Conservation (phyloP, 768 basidiomycete species). For the Boletus pseudopeckii region DNA sequence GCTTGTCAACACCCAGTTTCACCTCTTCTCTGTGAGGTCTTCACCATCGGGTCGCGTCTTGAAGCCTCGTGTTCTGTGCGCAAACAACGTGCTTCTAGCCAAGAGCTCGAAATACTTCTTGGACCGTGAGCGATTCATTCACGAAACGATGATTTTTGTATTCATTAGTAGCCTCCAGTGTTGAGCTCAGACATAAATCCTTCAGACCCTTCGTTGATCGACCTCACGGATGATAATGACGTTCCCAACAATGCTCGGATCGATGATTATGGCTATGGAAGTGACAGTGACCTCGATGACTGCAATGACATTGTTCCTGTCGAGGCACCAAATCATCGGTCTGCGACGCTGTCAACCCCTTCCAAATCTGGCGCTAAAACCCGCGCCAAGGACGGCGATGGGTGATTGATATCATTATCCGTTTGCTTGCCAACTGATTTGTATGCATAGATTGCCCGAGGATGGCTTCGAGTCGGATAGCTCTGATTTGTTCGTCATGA, state of each 20-base stretch:
- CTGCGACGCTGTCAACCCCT: not conserved
- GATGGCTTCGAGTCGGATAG: slow-evolving; percentile 11
- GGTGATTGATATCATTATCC: not conserved
- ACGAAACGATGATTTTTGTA: not conserved
- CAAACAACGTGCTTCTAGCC: slow-evolving; percentile 27
- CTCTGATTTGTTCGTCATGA: slow-evolving; percentile 20
- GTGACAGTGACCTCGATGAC: slow-evolving; percentile 37
- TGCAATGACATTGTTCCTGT: slow-evolving; percentile 4
- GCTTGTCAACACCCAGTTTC: slow-evolving; percentile 31
- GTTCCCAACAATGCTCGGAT: slow-evolving; percentile 6
- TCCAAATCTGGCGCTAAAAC: not conserved
- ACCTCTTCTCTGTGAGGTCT: slow-evolving; percentile 27
- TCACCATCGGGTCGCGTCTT: slow-evolving; percentile 3
- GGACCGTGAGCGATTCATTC: slow-evolving; percentile 14
- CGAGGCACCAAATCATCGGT: not conserved
- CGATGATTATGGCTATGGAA: slow-evolving; percentile 30
- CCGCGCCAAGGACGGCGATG: slow-evolving; percentile 2
- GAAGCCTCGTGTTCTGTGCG: slow-evolving; percentile 23
- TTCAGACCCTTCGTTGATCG: slow-evolving; percentile 11
- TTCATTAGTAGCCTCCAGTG: slow-evolving; percentile 8
- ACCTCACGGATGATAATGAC: slow-evolving; percentile 11
- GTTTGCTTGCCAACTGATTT: not conserved
- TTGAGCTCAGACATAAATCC: slow-evolving; percentile 7
- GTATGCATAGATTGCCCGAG: slow-evolving; percentile 7
- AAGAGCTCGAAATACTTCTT: slow-evolving; percentile 30